Percentiles rank a stretch among this genome's conserved stretches.
These are phyloP conservation scores for Guadua angustifolia DNA, from an alignment of 176 grass and related monocot genomes.

Conservation along the genomic window DNA sequence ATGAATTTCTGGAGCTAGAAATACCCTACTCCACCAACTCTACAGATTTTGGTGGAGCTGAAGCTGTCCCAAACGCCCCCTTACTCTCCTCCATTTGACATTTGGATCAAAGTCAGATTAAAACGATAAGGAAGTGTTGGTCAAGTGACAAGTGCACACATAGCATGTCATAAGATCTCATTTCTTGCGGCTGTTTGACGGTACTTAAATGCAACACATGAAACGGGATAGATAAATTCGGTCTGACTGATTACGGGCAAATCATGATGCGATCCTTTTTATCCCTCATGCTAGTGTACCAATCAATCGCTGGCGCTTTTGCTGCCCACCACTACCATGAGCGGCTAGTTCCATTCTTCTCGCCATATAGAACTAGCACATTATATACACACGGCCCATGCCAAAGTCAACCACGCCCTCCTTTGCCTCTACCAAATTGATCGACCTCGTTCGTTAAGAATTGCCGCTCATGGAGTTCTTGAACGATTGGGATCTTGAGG, in stretches of 20 bases:
- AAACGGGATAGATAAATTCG: background rate
- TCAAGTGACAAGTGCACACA: background rate
- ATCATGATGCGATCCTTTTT: conserved; percentile 20
- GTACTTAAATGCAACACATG: conserved; percentile 35
- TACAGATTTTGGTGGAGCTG: too few species aligned
- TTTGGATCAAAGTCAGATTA: conserved; percentile 34
- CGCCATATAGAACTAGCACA: background rate
- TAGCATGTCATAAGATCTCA: background rate
- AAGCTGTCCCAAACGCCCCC: too few species aligned
- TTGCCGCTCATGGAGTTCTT: conserved; percentile 40
- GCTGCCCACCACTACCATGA: conserved; percentile 40
- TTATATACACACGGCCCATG: conserved; percentile 2
- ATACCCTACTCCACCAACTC: too few species aligned
- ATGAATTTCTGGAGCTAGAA: too few species aligned
- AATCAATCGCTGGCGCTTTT: conserved; percentile 22
- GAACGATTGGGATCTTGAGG: conserved; percentile 83
- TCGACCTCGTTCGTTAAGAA: background rate
- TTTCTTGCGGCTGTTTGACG: background rate
- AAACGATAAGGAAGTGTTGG: background rate
- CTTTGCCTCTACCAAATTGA: background rate
- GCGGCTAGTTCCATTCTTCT: background rate
- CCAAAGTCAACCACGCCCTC: background rate
- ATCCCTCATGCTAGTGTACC: background rate
- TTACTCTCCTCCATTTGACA: conserved; percentile 3
- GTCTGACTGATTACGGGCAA: background rate